These are phyloP conservation scores for Boletus vermiculosoides DNA, from an alignment of 768 basidiomycete species.

Conservation along the genomic window DNA sequence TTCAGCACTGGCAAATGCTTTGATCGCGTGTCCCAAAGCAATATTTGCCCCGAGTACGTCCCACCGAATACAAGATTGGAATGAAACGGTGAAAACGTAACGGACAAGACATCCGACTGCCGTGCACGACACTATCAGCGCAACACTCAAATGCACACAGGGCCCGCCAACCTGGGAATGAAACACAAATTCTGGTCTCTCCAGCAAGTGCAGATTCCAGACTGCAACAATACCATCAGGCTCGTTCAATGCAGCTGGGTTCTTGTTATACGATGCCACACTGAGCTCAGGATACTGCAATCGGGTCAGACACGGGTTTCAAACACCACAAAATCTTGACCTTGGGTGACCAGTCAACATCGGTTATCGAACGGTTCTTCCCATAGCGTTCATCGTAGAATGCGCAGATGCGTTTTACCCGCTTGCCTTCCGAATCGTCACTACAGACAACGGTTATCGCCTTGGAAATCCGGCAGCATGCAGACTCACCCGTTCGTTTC, in stretches of 20 bases:
- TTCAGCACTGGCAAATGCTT: slow-evolving; percentile 96
- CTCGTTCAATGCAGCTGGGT: slow-evolving; percentile 88
- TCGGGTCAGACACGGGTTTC: not conserved
- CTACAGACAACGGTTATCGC: slow-evolving; percentile 39
- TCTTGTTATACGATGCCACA: slow-evolving; percentile 97
- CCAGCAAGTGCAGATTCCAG: slow-evolving; percentile 94
- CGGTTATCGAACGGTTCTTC: slow-evolving; percentile 93
- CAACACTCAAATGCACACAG: not conserved
- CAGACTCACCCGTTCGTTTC: slow-evolving; percentile 75
- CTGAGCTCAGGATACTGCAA: slow-evolving; percentile 90
- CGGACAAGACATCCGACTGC: slow-evolving; percentile 96
- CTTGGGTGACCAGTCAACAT: slow-evolving; percentile 97
- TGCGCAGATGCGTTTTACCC: slow-evolving; percentile 90
- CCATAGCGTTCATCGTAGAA: slow-evolving; percentile 91
- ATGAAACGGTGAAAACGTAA: slow-evolving; percentile 96
- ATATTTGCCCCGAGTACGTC: slow-evolving; percentile 98
- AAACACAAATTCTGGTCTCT: slow-evolving; percentile 96
- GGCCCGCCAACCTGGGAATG: slow-evolving; percentile 82
- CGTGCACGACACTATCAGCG: slow-evolving; percentile 4
- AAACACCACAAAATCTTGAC: slow-evolving; percentile 39
- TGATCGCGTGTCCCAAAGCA: slow-evolving; percentile 97
- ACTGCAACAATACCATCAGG: slow-evolving; percentile 96
- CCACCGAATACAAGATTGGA: slow-evolving; percentile 97
- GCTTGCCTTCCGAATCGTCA: slow-evolving; percentile 87
- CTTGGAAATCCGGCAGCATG: not conserved